Base-by-base conservation (phyloP, 768 basidiomycete species). In the Boletus vinaceobasis region DNA sequence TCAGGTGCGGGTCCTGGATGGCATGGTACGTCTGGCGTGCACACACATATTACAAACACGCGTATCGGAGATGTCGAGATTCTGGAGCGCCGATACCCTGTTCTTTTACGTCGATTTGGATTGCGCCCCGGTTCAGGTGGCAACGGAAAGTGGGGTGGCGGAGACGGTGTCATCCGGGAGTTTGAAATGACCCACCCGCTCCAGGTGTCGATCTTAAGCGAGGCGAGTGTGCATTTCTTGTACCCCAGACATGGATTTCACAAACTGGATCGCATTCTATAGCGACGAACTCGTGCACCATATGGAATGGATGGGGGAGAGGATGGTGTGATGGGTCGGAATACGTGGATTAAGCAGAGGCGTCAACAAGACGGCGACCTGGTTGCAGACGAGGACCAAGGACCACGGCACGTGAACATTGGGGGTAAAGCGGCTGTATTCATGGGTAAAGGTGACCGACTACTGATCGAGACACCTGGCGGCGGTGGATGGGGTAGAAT, bases 61-160 rank as follows among this genome's bases (percentile, higher is more conserved):
- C 84, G 92, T 11, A 94, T 94, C 40, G 92, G 92, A 21, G 95
- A 98, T 62, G 87, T 94, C 35, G 95, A 98, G 67, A 88, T 96
- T 63, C 79, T 98, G 35, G 95, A 98, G 67, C 82, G 94, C 45
- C 84, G 95, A 42, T 98, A 97, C 69, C 94, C 95, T 0, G 85
- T 96, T n/a, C 75, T 97, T 60, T 61, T 98, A 15, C 90, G 89
- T 65, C 84, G 81, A 64, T 97, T 97, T 67, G 88, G 85, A 6
- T 67, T 93, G 43, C 81, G 92, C 23, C 66, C 77, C 15, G 85
- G 79, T 42, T 88, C 86, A 9, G 89, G 79, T 29, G 92, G 92
- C 0, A 67, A 71, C 35, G 92, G 92, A 5, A 77, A 80, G 60
- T 93, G 80, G 78, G 75, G 74, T 31, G 93, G 93, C 3, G 93